phyloP scores from a whole-genome alignment of 345 rosid genomes.

The Odontarrhena argentea region DNA sequence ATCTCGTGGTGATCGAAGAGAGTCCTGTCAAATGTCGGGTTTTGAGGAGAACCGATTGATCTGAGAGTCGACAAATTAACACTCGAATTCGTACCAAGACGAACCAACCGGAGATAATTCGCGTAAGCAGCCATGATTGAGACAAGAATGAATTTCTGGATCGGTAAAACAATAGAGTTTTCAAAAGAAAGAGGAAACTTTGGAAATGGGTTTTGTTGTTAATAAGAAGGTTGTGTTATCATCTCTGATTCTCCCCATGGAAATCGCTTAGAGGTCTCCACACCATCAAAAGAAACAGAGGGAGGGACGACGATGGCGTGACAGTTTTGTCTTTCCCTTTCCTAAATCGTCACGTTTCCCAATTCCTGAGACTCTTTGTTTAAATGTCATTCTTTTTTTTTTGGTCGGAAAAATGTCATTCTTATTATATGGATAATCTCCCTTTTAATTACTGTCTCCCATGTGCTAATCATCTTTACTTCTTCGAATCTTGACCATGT shows the following conservation, averaged over 20 bases:
- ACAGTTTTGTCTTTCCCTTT: constrained; percentile 27
- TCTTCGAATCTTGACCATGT: neutral
- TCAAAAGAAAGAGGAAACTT: neutral
- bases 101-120: constrained; percentile 52
- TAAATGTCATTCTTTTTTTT: neutral
- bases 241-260: constrained; percentile 28
- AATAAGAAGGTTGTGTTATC: neutral
- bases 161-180: too few relatives aligned
- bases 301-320: constrained; percentile 35
- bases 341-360: constrained; percentile 32
- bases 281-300: constrained; percentile 37
- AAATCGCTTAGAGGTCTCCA: constrained; percentile 36
- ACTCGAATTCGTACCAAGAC: constrained; percentile 42
- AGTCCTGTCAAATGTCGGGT: constrained; percentile 22
- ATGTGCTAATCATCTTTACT: constrained; percentile 9
- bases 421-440: neutral
- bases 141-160: constrained; percentile 1
- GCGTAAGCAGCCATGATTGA: constrained; percentile 46
- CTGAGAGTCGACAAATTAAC: constrained; percentile 35
- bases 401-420: neutral
- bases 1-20: constrained; percentile 23
- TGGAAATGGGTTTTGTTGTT: constrained; percentile 30
- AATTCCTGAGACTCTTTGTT: neutral
- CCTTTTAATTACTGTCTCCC: constrained; percentile 5
- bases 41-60: constrained; percentile 40